Conservation (phyloP, 129 eudicot species). For the Lactuca saligna region DNA sequence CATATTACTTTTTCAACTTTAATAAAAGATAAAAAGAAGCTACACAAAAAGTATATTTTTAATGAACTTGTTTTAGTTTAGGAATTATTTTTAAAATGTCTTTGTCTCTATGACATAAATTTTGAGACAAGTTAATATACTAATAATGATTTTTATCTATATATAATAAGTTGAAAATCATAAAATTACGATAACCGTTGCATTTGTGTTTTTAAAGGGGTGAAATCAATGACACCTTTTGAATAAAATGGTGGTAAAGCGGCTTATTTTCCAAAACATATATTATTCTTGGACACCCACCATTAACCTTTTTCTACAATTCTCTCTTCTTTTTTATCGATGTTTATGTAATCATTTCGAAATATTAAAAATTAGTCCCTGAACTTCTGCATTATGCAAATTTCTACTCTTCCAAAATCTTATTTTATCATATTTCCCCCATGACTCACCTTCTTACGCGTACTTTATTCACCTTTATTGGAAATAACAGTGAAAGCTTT, state of each 20-base stretch:
- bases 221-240: constrained; percentile 14
- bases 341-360: constrained; percentile 17
- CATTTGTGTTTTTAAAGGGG: neutral
- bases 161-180: neutral
- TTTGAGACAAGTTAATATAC: neutral
- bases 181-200: neutral
- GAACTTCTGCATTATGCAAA: neutral
- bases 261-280: constrained; percentile 18
- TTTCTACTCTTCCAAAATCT: neutral
- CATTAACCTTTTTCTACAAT: constrained; percentile 28
- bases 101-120: neutral
- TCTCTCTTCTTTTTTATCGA: constrained; percentile 26
- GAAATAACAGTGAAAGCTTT: no score
- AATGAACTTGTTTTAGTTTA: neutral
- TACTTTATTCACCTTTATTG: neutral
- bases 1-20: neutral
- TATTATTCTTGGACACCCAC: constrained; percentile 34
- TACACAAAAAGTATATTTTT: neutral
- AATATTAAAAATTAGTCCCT: neutral
- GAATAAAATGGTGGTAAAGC: constrained; percentile 15
- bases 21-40: neutral
- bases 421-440: neutral
- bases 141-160: no score
- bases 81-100: neutral
- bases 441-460: constrained; percentile 4